Percentiles rank a stretch among this genome's conserved stretches.
Evolutionary conservation across 352 stramenopile species (phyloP).

Genomic region (Elongisporangium prolatum): DNA sequence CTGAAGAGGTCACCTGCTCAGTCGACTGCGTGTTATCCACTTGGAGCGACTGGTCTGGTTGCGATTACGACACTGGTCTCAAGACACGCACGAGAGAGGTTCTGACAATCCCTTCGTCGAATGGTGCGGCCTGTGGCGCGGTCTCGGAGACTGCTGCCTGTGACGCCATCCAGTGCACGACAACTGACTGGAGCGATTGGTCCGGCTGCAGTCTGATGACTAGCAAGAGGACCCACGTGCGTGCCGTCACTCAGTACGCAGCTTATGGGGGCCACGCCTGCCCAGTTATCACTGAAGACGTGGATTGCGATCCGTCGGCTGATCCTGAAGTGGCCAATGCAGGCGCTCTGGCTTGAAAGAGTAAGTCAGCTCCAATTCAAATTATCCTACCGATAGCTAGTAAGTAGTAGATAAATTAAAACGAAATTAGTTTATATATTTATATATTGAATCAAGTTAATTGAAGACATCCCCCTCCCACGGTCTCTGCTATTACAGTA

Average conservation of each 20-base stretch:
- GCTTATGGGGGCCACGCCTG: constrained; percentile 30
- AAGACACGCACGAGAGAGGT: constrained; percentile 41
- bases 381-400: not conserved
- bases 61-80: constrained; percentile 34
- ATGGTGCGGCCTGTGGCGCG: constrained; percentile 19
- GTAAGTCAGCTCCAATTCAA: not conserved
- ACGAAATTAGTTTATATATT: not conserved
- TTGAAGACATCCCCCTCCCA: not conserved
- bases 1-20: constrained; percentile 23
- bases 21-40: constrained; percentile 42
- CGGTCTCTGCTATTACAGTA: not conserved
- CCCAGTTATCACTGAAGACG: not conserved
- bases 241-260: constrained; percentile 23
- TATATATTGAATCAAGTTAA: not conserved
- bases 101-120: constrained; percentile 15
- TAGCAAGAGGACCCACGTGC: constrained; percentile 22
- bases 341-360: not conserved
- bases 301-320: not conserved
- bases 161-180: constrained; percentile 35
- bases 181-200: constrained; percentile 47
- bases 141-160: constrained; percentile 21
- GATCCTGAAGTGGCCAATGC: not conserved
- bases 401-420: too few relatives aligned
- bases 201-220: constrained; percentile 48
- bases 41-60: constrained; percentile 44